Conservation (phyloP, 768 basidiomycete species). For the Lyophyllum atratum region DNA sequence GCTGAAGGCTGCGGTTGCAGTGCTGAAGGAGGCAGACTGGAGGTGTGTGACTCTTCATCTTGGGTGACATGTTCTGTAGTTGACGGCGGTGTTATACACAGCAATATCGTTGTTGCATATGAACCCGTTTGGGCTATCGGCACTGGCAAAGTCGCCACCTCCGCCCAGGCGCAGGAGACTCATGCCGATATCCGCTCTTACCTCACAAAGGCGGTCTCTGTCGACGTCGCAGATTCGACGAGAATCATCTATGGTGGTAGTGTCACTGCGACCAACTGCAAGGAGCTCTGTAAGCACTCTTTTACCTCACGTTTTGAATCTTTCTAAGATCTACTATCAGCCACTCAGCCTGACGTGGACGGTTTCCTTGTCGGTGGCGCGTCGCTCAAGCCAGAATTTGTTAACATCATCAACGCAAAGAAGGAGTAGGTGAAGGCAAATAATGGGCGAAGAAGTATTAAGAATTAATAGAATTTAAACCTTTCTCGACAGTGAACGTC, state of each 20-base stretch:
- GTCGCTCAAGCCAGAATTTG: conserved; percentile 96
- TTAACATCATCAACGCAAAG: conserved; percentile 82
- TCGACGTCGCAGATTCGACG: conserved; percentile 67
- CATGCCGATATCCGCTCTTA: conserved; percentile 83
- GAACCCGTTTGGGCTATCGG: conserved; percentile 99
- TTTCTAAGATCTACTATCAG: conserved; percentile 38
- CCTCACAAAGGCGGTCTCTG: conserved; percentile 64
- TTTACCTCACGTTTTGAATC: neutral
- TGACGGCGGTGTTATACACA: conserved; percentile 26
- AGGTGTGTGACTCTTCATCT: conserved; percentile 48
- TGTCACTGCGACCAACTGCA: conserved; percentile 86
- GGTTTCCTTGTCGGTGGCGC: conserved; percentile 99
- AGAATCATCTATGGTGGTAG: conserved; percentile 97
- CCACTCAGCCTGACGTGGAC: conserved; percentile 80
- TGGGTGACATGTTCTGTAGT: neutral
- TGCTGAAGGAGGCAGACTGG: conserved; percentile 73
- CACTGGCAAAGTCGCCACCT: conserved; percentile 93
- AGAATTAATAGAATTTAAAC: neutral
- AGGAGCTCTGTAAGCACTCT: conserved; percentile 72
- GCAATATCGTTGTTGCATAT: conserved; percentile 93
- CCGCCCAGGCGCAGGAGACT: conserved; percentile 90
- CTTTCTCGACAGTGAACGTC: neutral
- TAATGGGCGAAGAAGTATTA: neutral
- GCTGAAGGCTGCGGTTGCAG: conserved; percentile 71
- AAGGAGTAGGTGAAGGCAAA: conserved; percentile 4